These are phyloP conservation scores for Echium plantagineum DNA, from an alignment of 257 asterid species.

Conservation along the genomic window DNA sequence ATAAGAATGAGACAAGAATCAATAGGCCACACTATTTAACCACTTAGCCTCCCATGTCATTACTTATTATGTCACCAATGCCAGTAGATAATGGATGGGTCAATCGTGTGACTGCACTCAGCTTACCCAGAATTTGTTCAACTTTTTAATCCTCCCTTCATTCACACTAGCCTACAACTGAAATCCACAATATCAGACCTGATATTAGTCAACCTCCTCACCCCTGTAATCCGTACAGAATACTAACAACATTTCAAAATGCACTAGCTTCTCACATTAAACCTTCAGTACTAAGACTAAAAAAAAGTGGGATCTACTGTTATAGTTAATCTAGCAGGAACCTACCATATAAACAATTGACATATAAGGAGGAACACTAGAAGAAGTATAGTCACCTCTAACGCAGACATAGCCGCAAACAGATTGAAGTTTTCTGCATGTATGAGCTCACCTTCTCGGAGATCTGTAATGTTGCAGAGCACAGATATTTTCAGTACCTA, in stretches of 20 bases:
- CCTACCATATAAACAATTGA: no score
- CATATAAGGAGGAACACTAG: no score
- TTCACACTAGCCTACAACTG: neutral
- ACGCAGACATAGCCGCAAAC: conserved; percentile 98
- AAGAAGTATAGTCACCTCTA: conserved; percentile 59
- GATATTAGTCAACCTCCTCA: no score
- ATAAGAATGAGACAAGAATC: neutral
- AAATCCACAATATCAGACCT: no score
- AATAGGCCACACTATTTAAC: neutral
- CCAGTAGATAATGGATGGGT: neutral
- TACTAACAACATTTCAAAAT: no score
- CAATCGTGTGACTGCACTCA: neutral
- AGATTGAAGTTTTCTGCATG: conserved; percentile 79
- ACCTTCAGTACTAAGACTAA: no score
- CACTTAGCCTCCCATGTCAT: neutral
- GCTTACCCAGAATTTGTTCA: neutral
- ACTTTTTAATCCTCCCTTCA: neutral
- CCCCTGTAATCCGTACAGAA: no score
- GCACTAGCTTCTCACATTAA: no score
- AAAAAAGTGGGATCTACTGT: no score
- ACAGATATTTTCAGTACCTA: no score
- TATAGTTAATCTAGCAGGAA: no score
- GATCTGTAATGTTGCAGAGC: conserved; percentile 37
- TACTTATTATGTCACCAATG: neutral
- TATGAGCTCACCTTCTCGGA: conserved; percentile 77